Evolutionary conservation across 2,329 filamentous ascomycete species (phyloP), one percentile per base, ranked within the genome.

Genomic region (Geosmithia flava): DNA sequence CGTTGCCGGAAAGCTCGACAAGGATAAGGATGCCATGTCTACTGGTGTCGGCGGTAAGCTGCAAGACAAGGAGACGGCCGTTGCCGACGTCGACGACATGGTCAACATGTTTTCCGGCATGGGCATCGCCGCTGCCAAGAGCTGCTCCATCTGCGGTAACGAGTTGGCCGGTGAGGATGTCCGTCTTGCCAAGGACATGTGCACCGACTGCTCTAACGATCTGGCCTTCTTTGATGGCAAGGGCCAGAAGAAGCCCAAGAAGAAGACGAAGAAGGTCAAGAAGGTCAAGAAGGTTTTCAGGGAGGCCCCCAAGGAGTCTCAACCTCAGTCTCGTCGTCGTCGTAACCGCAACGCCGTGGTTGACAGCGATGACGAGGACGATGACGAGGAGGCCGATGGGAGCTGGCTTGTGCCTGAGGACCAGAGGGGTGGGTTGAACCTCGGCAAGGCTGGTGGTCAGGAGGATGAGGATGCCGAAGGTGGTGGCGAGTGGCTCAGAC

Each of bases 401-500:
- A 84, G 86, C 55, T 95, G 89, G 89, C 70, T 95, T 42, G 85
- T 90, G 3, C 75, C 80, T 0, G 81, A 85, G 49, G 72, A 77
- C 10, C 72, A 93, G 58, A 80, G 76, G 43, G 71, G 74, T 0
- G 59, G 71, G 1, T 59, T 81, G 3, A 69, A 71, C n/a, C 71
- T 90, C 16, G 87, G 85, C 45, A 85, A 82, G 59, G 85, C 86
- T 43, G 88, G 87, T n/a, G 87, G 86, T 3, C 78, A 80, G n/a
- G 85, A 88, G 47, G 87, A 95, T 53, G 88, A 95, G 62, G 80
- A 95, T 59, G 87, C 85, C 2, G 90, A 95, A 60, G 88, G 88
- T 2, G 87, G 84, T 3, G 90, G 88, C 20, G 86, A 94, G 49
- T 87, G 80, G 61, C 72, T 95, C 46, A 76, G 76, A 39, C 80